Evolutionary conservation across 768 basidiomycete genomes (phyloP).

Genomic region (Leccinum uliginosum): DNA sequence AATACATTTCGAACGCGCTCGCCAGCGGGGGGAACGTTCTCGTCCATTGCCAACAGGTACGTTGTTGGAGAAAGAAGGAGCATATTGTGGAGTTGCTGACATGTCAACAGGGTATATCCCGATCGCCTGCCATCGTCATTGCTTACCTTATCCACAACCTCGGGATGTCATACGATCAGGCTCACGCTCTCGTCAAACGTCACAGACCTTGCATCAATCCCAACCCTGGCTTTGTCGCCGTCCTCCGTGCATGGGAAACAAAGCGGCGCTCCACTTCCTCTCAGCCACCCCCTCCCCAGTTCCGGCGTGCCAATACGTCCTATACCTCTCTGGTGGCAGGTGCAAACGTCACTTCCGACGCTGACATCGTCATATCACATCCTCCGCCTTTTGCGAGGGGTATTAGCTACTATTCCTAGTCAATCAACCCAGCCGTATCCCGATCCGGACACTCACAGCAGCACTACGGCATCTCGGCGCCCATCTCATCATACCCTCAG

Average conservation of each 20-base stretch:
- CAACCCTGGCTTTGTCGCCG: conserved; percentile 68
- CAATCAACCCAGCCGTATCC: not conserved
- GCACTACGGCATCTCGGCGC: not conserved
- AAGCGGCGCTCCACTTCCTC: conserved; percentile 24
- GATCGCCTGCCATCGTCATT: conserved; percentile 70
- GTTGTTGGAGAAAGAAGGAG: conserved; percentile 11
- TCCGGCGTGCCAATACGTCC: conserved; percentile 30
- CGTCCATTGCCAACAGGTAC: conserved; percentile 80
- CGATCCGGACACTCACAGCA: not conserved
- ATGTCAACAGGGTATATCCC: conserved; percentile 62
- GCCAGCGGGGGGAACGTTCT: conserved; percentile 59
- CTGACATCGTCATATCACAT: not conserved
- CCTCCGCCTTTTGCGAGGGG: conserved; percentile 22
- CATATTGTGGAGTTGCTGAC: not conserved
- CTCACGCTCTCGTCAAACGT: conserved; percentile 54
- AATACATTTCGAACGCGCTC: conserved; percentile 62
- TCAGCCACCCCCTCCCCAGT: conserved; percentile 15
- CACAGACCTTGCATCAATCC: conserved; percentile 73
- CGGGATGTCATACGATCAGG: conserved; percentile 68
- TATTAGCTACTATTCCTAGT: conserved; percentile 22
- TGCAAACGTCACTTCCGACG: not conserved
- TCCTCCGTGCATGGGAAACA: conserved; percentile 55
- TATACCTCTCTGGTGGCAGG: conserved; percentile 7
- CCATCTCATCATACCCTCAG: not conserved
- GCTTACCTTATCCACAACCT: conserved; percentile 76